Evolutionary conservation across 306 rosid genomes (phyloP).

Genomic region (Castanea crenata): DNA sequence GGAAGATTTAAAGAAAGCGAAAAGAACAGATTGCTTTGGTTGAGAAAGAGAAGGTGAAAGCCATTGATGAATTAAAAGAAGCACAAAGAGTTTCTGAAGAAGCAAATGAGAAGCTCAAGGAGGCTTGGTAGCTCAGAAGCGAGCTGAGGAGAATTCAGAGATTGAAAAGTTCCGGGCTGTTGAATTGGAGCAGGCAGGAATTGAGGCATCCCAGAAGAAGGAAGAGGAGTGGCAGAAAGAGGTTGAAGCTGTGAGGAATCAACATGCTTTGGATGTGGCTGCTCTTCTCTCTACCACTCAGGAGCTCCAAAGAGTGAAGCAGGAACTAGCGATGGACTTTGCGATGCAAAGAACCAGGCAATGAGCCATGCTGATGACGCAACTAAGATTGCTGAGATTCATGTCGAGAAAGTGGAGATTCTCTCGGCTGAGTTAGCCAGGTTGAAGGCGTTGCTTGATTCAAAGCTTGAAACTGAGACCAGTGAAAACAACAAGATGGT

Average conservation of each 20-base stretch:
- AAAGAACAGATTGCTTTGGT: constrained; percentile 66
- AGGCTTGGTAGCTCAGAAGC: constrained; percentile 87
- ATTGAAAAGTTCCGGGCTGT: constrained; percentile 94
- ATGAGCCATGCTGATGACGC: constrained; percentile 89
- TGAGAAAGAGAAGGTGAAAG: constrained; percentile 77
- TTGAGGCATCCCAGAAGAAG: constrained; percentile 77
- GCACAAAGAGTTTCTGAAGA: constrained; percentile 75
- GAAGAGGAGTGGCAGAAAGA: constrained; percentile 89
- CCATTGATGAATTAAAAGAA: constrained; percentile 71
- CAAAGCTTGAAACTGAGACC: constrained; percentile 68
- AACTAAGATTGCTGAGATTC: constrained; percentile 86
- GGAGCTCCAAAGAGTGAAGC: constrained; percentile 83
- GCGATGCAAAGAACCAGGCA: constrained; percentile 95
- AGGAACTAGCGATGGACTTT: constrained; percentile 74
- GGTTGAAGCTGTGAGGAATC: constrained; percentile 75
- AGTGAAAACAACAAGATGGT: constrained; percentile 50
- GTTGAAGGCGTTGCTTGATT: constrained; percentile 68
- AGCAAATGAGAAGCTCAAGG: constrained; percentile 77
- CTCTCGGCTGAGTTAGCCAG: constrained; percentile 67
- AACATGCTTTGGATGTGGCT: constrained; percentile 81
- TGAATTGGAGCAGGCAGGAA: constrained; percentile 94
- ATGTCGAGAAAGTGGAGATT: constrained; percentile 68
- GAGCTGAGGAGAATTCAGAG: constrained; percentile 86
- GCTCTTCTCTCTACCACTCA: constrained; percentile 73
- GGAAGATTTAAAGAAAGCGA: constrained; percentile 87